Conservation (phyloP, 352 stramenopile genomes). For the Aphanomyces cochlioides region DNA sequence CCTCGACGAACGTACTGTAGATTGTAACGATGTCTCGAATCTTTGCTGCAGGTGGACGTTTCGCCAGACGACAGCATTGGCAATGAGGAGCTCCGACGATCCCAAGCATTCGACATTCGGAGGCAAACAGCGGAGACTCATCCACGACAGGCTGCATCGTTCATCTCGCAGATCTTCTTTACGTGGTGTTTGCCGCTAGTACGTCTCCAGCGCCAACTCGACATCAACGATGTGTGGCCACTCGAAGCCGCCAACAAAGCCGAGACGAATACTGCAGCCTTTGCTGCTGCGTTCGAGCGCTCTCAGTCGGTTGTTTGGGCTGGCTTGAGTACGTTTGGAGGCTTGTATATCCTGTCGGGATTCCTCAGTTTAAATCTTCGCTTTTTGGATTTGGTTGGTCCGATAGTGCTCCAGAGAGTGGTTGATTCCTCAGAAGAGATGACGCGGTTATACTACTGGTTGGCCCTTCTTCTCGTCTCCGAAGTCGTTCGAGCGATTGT, state of each 20-base stretch:
- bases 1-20: too few species aligned
- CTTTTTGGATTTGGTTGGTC: slow-evolving; percentile 18
- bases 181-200: slow-evolving; percentile 8
- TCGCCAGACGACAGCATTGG: too few species aligned
- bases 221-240: background rate
- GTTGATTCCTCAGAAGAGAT: background rate
- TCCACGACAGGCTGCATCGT: slow-evolving; percentile 9
- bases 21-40: too few species aligned
- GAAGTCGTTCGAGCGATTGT: slow-evolving; percentile 7
- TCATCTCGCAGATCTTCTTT: slow-evolving; percentile 15
- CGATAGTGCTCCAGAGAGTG: slow-evolving; percentile 25
- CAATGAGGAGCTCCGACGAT: background rate
- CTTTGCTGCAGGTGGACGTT: too few species aligned
- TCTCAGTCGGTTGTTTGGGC: slow-evolving; percentile 12
- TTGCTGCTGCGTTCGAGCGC: slow-evolving; percentile 1
- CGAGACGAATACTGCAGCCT: background rate
- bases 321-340: slow-evolving; percentile 3
- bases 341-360: background rate
- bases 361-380: slow-evolving; percentile 12
- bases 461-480: slow-evolving; percentile 20
- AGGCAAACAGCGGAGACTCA: background rate
- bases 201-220: background rate
- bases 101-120: background rate
- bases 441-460: slow-evolving; percentile 10
- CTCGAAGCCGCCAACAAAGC: slow-evolving; percentile 5